These are phyloP conservation scores for Erodium texanum DNA, from an alignment of 441 rosid species.

Conservation along the genomic window DNA sequence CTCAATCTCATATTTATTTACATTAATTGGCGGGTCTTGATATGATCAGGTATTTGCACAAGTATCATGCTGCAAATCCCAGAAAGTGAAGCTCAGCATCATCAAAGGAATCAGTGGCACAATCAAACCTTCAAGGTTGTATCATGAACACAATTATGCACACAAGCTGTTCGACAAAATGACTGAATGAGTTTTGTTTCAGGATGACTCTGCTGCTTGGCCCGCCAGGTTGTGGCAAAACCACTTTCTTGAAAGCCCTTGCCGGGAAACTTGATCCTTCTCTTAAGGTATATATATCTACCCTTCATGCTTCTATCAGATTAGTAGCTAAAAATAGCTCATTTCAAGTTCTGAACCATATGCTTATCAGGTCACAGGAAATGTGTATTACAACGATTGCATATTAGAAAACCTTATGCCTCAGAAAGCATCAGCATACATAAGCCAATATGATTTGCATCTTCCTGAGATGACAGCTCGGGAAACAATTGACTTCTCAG, in stretches of 20 bases:
- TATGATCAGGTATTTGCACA: slow-evolving; percentile 23
- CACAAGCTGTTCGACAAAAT: neutral
- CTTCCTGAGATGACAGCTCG: slow-evolving; percentile 59
- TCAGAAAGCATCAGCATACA: slow-evolving; percentile 48
- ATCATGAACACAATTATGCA: neutral
- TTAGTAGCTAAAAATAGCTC: too few relatives aligned
- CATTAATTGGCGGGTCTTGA: neutral
- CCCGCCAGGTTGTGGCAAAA: slow-evolving; percentile 70
- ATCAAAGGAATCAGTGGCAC: slow-evolving; percentile 37
- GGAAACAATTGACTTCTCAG: slow-evolving; percentile 48
- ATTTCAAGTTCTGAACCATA: too few relatives aligned
- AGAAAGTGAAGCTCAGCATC: slow-evolving; percentile 32
- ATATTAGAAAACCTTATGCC: slow-evolving; percentile 41
- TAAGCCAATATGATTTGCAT: slow-evolving; percentile 57
- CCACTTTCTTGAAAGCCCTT: slow-evolving; percentile 47
- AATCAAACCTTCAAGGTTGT: slow-evolving; percentile 44
- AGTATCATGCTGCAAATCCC: slow-evolving; percentile 17
- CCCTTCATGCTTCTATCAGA: too few relatives aligned
- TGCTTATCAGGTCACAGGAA: slow-evolving; percentile 31
- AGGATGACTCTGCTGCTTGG: slow-evolving; percentile 24
- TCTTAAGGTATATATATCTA: slow-evolving; percentile 32
- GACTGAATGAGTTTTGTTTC: slow-evolving; percentile 14
- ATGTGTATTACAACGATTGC: slow-evolving; percentile 37
- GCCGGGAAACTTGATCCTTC: slow-evolving; percentile 40
- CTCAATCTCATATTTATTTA: neutral